A percentile compares a stretch with the other conserved stretches of the same genome.
Evolutionary conservation across 2,329 filamentous ascomycete genomes (phyloP).

Genomic region (Hymenoscyphus fraxineus): DNA sequence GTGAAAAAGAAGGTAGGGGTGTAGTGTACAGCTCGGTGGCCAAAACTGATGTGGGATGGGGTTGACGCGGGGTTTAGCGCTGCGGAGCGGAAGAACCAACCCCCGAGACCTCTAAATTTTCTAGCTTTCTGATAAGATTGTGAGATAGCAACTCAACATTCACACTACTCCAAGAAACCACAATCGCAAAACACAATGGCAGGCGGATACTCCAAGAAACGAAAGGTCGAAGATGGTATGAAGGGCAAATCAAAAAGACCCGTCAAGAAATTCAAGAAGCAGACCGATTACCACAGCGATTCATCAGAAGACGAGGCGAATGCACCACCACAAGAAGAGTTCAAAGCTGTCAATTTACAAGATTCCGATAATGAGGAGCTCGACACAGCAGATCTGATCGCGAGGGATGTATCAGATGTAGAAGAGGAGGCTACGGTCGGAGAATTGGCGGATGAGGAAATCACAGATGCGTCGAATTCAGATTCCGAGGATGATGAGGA

Average conservation of each 20-base stretch:
- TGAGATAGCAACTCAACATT: neutral
- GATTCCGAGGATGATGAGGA: constrained; percentile 35
- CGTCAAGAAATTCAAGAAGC: constrained; percentile 59
- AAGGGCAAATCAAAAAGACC: constrained; percentile 45
- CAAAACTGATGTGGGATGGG: constrained; percentile 16
- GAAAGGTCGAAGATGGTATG: constrained; percentile 57
- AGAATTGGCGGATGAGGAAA: constrained; percentile 28
- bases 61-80: constrained; percentile 12
- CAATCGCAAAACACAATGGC: constrained; percentile 28
- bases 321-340: constrained; percentile 37
- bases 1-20: neutral
- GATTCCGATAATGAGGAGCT: constrained; percentile 37
- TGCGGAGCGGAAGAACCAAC: neutral
- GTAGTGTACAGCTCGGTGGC: neutral
- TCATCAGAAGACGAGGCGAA: constrained; percentile 44
- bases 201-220: constrained; percentile 43
- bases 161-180: neutral
- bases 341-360: constrained; percentile 47
- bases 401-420: constrained; percentile 26
- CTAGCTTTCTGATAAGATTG: neutral
- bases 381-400: constrained; percentile 28
- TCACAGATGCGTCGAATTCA: constrained; percentile 39
- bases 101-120: neutral
- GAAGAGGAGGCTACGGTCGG: constrained; percentile 22
- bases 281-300: constrained; percentile 58